Conservation (phyloP, 257 asterid genomes). For the Solanum dulcamara region DNA sequence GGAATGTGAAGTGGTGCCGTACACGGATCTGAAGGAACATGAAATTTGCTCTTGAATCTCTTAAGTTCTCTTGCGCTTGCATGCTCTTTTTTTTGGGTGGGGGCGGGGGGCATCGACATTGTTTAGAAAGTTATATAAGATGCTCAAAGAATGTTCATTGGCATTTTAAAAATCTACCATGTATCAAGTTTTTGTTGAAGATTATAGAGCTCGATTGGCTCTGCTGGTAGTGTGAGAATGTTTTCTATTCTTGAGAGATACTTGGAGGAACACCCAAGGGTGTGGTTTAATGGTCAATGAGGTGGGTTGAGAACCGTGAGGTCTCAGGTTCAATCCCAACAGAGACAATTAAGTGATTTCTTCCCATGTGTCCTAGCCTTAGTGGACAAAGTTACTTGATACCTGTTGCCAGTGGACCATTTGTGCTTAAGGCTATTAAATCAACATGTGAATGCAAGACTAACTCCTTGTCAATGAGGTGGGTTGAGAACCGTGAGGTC, state of each 20-base stretch:
- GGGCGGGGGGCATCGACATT: not conserved
- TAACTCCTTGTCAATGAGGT: no score
- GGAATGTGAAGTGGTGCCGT: not conserved
- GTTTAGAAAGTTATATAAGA: not conserved
- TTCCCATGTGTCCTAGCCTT: no score
- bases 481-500: no score
- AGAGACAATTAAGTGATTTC: no score
- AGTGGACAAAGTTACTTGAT: no score
- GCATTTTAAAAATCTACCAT: not conserved
- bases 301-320: not conserved
- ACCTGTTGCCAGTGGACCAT: not conserved
- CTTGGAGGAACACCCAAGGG: not conserved
- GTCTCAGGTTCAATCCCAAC: not conserved
- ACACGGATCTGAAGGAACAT: not conserved
- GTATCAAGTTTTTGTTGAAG: not conserved
- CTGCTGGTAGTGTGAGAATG: not conserved
- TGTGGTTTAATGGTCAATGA: not conserved
- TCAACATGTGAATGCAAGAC: not conserved
- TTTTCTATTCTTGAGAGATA: not conserved
- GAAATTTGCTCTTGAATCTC: not conserved
- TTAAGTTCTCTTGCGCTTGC: not conserved
- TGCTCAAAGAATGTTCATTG: not conserved
- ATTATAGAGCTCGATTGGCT: not conserved
- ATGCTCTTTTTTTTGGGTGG: not conserved
- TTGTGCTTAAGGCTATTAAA: not conserved